phyloP scores from a whole-genome alignment of 148 eudicot species.

The Camellia sinensis region DNA sequence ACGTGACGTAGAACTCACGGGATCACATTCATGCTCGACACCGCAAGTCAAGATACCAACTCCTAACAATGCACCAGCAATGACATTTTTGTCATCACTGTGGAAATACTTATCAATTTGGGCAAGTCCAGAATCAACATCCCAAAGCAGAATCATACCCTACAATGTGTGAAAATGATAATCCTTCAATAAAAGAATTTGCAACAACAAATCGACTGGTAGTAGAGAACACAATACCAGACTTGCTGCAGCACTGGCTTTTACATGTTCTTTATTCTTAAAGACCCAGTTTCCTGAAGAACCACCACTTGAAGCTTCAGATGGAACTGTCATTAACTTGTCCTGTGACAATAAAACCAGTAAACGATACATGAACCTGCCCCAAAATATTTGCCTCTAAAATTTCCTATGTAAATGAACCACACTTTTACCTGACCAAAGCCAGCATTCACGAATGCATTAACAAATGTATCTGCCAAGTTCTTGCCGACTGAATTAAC shows the following conservation, averaged over 20 bases:
- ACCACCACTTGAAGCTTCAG: constrained; percentile 70
- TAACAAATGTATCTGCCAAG: constrained; percentile 96
- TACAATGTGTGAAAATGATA: constrained; percentile 20
- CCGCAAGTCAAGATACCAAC: constrained; percentile 91
- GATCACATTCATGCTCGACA: constrained; percentile 80
- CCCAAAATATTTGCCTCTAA: not conserved
- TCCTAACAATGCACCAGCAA: constrained; percentile 89
- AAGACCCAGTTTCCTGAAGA: constrained; percentile 89
- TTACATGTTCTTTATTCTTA: constrained; percentile 94
- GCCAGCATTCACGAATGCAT: constrained; percentile 98
- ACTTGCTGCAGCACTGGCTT: constrained; percentile 97
- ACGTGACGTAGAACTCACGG: constrained; percentile 50
- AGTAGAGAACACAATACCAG: constrained; percentile 48
- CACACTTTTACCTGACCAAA: constrained; percentile 69
- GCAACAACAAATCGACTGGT: not conserved
- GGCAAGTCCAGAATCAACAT: constrained; percentile 96
- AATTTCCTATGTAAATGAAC: not conserved
- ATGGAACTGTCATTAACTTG: constrained; percentile 76
- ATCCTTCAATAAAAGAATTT: not conserved
- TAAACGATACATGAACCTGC: not conserved
- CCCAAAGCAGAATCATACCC: constrained; percentile 99
- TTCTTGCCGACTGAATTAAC: constrained; percentile 95
- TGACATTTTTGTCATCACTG: constrained; percentile 73
- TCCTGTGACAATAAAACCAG: constrained; percentile 47
- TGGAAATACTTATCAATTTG: constrained; percentile 97